These are phyloP conservation scores for Mortierella sp. DNA, from an alignment of 371 early-diverging fungal genomes.

Conservation along the genomic window DNA sequence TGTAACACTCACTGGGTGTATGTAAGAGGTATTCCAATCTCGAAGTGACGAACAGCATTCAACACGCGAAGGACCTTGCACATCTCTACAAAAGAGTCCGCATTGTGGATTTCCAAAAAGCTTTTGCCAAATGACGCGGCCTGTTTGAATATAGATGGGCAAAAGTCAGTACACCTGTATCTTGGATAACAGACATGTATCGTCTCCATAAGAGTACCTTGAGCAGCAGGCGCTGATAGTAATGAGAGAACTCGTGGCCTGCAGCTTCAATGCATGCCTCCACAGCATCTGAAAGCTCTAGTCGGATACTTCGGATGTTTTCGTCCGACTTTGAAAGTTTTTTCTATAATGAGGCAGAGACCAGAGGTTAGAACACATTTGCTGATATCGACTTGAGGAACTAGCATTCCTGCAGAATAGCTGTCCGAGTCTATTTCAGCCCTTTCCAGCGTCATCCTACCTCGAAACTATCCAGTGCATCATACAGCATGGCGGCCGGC, in stretches of 20 bases:
- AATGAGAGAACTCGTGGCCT: conserved; percentile 83
- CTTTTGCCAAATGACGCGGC: conserved; percentile 97
- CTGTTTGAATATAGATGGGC: conserved; percentile 31
- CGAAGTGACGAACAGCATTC: conserved; percentile 86
- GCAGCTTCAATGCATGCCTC: conserved; percentile 95
- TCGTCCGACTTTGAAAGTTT: conserved; percentile 94
- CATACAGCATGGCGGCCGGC: conserved; percentile 93
- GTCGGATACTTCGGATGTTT: conserved; percentile 87
- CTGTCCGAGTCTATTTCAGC: background rate
- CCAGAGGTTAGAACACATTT: background rate
- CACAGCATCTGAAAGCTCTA: conserved; percentile 87
- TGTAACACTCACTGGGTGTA: conserved; percentile 77
- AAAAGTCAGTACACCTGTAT: background rate
- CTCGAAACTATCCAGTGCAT: conserved; percentile 92
- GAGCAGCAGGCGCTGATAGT: conserved; percentile 81
- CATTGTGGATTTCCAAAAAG: conserved; percentile 86
- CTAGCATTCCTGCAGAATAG: conserved; percentile 53
- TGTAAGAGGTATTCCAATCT: conserved; percentile 92
- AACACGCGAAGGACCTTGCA: conserved; percentile 86
- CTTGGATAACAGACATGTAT: no score
- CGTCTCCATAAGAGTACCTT: conserved; percentile 48
- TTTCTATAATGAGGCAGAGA: conserved; percentile 55
- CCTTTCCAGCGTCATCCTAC: conserved; percentile 42
- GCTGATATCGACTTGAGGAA: background rate
- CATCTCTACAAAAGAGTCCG: conserved; percentile 89